Evolutionary conservation across 257 asterid genomes (phyloP), one percentile per base, ranked within the genome.

Genomic region (Solanum sejunctum): DNA sequence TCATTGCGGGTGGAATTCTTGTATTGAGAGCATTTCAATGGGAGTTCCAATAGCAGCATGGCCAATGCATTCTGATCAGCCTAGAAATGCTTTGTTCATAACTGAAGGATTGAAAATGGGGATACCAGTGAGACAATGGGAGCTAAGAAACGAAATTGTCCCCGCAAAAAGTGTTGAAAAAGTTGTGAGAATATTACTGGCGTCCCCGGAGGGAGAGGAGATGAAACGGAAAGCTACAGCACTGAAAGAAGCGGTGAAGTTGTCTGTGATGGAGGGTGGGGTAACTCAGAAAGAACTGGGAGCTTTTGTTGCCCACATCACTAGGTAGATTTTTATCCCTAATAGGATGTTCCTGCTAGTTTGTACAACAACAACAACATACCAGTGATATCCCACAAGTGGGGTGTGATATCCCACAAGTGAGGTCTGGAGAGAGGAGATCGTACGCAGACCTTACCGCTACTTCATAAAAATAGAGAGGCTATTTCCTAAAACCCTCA

Each of bases 161-260:
- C 21, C 58, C 1, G 39, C 89, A 8, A 7, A 16, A 2, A 79
- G 47, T 2, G 78, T 92, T 2, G 91, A 86, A 23, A 78, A 73
- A 57, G 89, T 32, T 12, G 91, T 93, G 16, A 91, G 87, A 58
- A 87, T 61, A 45, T 81, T 93, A 84, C 91, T 93, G 93, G 91
- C 21, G 16, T 86, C 92, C 0, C 80, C 47, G 16, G 94, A 91
- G 85, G 97, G 95, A 61, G 89, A 67, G 16, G 90, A 69, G 85
- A 85, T 91, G 64, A 90, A 93, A 81, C 80, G 17, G 47, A 87
- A 90, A 60, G 93, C 92, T 12, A 81, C 43, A 11, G 91, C 82
- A 26, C 55, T 93, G 10, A 89, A 89, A 4, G 83, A 13, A 3
- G 82, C 57, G 0, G 89, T 93, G 16, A 87, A 81, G 81, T 21